Evolutionary conservation across 225 moss, liverwort and hornwort genomes (phyloP).

Genomic region (Polytrichum commune): DNA sequence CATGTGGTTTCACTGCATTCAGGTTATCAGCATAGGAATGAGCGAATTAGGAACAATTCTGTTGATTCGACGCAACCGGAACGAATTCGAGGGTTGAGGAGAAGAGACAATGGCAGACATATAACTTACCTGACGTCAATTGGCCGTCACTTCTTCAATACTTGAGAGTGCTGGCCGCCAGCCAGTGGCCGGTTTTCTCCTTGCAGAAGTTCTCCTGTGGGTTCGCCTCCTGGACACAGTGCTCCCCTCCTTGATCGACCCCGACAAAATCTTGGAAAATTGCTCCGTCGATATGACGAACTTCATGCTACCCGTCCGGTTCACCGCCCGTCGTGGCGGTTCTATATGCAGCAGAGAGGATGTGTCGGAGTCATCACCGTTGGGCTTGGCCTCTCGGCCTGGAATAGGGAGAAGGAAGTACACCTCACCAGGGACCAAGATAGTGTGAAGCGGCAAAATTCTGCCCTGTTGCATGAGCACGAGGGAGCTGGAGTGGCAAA

Average conservation of each 20-base stretch:
- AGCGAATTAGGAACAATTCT: no score
- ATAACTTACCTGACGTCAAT: constrained; percentile 5
- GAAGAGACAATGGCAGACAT: no score
- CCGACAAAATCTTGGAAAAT: constrained; percentile 70
- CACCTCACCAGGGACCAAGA: constrained; percentile 66
- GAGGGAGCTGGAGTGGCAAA: constrained; percentile 82
- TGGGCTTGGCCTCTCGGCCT: not conserved
- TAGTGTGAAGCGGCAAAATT: constrained; percentile 57
- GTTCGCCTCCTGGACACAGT: constrained; percentile 9
- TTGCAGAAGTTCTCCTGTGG: constrained; percentile 2
- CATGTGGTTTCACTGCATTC: no score
- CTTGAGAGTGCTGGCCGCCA: constrained; percentile 49
- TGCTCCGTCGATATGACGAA: constrained; percentile 90
- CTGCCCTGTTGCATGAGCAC: constrained; percentile 72
- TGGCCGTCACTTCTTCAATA: constrained; percentile 53
- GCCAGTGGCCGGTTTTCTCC: constrained; percentile 22
- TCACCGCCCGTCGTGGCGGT: constrained; percentile 14
- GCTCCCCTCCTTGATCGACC: constrained; percentile 49
- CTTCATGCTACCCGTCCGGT: constrained; percentile 67
- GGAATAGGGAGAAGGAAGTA: constrained; percentile 85
- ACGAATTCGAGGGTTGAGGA: no score
- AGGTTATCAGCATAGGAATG: no score
- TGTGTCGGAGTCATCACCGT: constrained; percentile 15
- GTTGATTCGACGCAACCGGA: no score
- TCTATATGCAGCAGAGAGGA: constrained; percentile 34